Conservation (phyloP, 148 eudicot species). For the Chenopodium quinoa region DNA sequence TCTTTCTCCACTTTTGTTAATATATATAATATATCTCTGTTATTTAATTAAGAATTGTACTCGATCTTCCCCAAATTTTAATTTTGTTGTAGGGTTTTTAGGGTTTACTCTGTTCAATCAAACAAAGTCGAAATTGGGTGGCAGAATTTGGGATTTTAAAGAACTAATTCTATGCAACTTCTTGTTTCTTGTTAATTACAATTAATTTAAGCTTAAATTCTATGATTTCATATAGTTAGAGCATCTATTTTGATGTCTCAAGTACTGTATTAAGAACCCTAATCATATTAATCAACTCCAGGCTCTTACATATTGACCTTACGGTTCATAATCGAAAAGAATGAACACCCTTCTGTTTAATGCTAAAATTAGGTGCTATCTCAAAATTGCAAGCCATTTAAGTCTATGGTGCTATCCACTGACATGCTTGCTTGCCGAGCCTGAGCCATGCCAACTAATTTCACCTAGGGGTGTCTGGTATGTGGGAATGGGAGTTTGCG, state of each 20-base stretch:
- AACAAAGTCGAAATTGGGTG: background rate
- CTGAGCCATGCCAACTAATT: slow-evolving; percentile 36
- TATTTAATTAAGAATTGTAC: too few relatives aligned
- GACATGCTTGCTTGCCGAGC: slow-evolving; percentile 41
- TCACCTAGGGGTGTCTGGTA: too few relatives aligned
- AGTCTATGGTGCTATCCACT: slow-evolving; percentile 35
- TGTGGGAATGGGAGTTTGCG: too few relatives aligned
- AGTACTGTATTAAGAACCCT: slow-evolving; percentile 26
- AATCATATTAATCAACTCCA: slow-evolving; percentile 45
- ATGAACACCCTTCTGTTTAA: slow-evolving; percentile 51
- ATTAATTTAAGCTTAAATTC: too few relatives aligned
- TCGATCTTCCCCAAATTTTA: background rate
- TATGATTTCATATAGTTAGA: slow-evolving; percentile 21
- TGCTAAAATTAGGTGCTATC: slow-evolving; percentile 47
- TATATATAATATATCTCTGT: too few relatives aligned
- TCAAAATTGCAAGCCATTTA: slow-evolving; percentile 31
- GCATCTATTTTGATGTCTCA: slow-evolving; percentile 45
- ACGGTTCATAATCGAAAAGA: slow-evolving; percentile 39
- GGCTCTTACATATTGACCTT: slow-evolving; percentile 29
- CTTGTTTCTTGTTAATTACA: background rate
- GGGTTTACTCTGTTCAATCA: background rate
- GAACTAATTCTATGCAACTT: background rate
- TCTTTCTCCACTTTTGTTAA: too few relatives aligned
- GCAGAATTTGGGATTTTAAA: background rate
- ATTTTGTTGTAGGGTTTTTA: background rate